Percentiles rank a stretch among this genome's conserved stretches.
These are phyloP conservation scores for Apiospora kogelbergensis DNA, from an alignment of 2,329 filamentous ascomycete genomes.

Conservation along the genomic window DNA sequence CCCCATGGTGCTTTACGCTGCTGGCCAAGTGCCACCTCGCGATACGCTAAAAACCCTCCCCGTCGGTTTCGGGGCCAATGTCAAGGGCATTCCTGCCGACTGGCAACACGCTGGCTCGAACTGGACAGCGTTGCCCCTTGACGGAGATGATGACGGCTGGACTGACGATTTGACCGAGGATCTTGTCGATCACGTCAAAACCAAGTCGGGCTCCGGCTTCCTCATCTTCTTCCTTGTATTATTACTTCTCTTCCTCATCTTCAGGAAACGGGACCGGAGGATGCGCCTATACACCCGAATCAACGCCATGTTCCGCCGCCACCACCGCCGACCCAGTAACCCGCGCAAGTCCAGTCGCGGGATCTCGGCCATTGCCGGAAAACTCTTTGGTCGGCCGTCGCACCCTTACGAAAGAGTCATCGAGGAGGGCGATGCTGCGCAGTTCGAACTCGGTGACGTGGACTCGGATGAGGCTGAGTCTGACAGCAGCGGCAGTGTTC, in stretches of 20 bases:
- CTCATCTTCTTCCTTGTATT: slow-evolving; percentile 77
- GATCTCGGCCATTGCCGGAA: slow-evolving; percentile 53
- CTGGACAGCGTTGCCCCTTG: slow-evolving; percentile 34
- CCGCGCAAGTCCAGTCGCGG: slow-evolving; percentile 46
- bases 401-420: slow-evolving; percentile 78
- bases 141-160: slow-evolving; percentile 53
- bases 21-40: slow-evolving; percentile 76
- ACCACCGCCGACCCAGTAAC: slow-evolving; percentile 44
- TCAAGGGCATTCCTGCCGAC: slow-evolving; percentile 65
- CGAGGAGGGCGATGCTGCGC: slow-evolving; percentile 72
- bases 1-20: slow-evolving; percentile 93
- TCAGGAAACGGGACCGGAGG: slow-evolving; percentile 78
- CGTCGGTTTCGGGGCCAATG: slow-evolving; percentile 91
- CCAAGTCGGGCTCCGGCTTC: slow-evolving; percentile 70
- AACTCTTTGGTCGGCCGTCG: slow-evolving; percentile 62
- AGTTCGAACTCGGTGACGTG: slow-evolving; percentile 75
- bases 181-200: slow-evolving; percentile 65
- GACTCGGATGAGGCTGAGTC: slow-evolving; percentile 64
- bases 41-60: slow-evolving; percentile 59
- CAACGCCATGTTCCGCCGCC: slow-evolving; percentile 40
- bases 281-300: slow-evolving; percentile 59
- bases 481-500: slow-evolving; percentile 54
- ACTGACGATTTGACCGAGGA: slow-evolving; percentile 47
- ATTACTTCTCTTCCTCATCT: slow-evolving; percentile 66
- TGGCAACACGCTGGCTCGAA: slow-evolving; percentile 79